Percentiles rank a stretch among this genome's conserved stretches.
These are phyloP conservation scores for Populus simonii DNA, from an alignment of 345 rosid genomes.

Conservation along the genomic window DNA sequence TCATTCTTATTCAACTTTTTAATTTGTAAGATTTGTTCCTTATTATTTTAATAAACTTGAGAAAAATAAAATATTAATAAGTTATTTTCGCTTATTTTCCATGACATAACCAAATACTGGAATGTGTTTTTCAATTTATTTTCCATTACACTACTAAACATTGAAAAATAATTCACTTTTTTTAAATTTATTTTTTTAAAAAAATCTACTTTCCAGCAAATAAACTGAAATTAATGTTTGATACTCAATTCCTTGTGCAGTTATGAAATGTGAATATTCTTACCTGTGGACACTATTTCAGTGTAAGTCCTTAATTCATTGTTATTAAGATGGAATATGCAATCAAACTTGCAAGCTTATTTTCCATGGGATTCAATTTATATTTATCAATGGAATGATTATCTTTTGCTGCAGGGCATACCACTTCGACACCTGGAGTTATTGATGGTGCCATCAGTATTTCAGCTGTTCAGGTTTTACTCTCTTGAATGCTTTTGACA, in stretches of 20 bases:
- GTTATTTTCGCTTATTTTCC: no score
- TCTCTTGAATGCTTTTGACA: not conserved
- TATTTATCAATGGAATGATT: not conserved
- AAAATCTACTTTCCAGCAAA: no score
- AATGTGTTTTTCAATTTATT: no score
- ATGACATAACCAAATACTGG: no score
- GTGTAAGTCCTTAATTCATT: not conserved
- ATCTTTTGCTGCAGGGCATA: conserved; percentile 50
- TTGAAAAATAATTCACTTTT: no score
- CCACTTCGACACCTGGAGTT: conserved; percentile 71
- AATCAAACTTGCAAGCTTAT: not conserved
- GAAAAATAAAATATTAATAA: no score
- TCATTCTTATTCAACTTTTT: no score
- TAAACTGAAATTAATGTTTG: no score
- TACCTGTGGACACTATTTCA: not conserved
- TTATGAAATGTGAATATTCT: not conserved
- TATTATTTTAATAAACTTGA: no score
- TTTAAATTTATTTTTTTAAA: no score
- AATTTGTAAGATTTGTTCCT: no score
- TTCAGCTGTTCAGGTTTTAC: conserved; percentile 81
- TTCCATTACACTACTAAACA: no score
- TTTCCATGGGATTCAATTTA: not conserved
- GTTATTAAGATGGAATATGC: not conserved
- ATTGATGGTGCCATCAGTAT: conserved; percentile 95
- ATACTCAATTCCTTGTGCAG: not conserved